Percentiles rank a stretch among this genome's conserved stretches.
phyloP scores from a whole-genome alignment of 441 rosid genomes.

The Syzygium malaccense region DNA sequence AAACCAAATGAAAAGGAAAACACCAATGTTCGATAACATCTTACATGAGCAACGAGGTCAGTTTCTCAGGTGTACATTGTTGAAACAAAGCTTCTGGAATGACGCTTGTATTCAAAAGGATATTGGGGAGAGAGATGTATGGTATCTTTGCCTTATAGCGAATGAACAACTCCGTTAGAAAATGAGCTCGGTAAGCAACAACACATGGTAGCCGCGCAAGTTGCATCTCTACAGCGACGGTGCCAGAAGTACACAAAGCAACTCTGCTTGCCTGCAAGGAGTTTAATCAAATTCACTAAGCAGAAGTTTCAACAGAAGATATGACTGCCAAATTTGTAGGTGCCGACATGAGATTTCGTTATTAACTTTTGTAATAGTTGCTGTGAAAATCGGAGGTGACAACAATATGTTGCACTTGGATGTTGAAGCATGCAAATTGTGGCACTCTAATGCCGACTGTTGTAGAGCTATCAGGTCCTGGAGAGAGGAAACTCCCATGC shows the following conservation, averaged over 20 bases:
- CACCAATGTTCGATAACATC: neutral
- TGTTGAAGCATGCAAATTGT: neutral
- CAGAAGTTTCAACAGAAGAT: neutral
- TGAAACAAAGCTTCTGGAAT: constrained; percentile 81
- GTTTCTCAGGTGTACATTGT: constrained; percentile 55
- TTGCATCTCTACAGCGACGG: constrained; percentile 86
- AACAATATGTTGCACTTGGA: neutral
- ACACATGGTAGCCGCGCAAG: constrained; percentile 72
- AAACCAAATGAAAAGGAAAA: neutral
- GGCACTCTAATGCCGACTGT: neutral
- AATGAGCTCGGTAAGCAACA: constrained; percentile 77
- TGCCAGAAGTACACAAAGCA: constrained; percentile 91
- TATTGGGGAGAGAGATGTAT: constrained; percentile 80
- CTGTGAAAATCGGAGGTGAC: neutral
- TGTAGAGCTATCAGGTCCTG: neutral
- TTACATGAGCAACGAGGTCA: constrained; percentile 56
- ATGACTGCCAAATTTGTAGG: neutral
- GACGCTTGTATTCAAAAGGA: constrained; percentile 58
- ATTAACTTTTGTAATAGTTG: neutral
- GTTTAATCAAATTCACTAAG: constrained; percentile 1
- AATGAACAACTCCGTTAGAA: constrained; percentile 65
- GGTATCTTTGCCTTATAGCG: constrained; percentile 74
- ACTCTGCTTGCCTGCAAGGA: constrained; percentile 60
- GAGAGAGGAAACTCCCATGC: neutral
- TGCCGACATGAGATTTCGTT: neutral